Percentiles rank a stretch among this genome's conserved stretches.
Conservation (phyloP, 345 rosid genomes). For the Crucihimalaya himalaica region DNA sequence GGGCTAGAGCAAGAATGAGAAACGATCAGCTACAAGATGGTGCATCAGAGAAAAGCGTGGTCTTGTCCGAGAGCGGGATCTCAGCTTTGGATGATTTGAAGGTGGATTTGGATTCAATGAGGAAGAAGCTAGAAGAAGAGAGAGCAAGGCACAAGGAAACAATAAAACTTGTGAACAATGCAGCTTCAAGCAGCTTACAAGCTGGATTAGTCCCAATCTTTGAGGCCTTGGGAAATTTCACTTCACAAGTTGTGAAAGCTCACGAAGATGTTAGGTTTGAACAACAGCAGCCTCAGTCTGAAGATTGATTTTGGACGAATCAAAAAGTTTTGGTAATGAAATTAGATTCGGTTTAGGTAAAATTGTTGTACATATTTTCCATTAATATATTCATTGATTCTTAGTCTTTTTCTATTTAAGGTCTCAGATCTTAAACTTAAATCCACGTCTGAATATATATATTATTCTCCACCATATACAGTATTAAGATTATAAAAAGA, state of each 20-base stretch:
- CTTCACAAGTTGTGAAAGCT: slow-evolving; percentile 74
- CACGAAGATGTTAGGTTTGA: slow-evolving; percentile 67
- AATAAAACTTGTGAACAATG: slow-evolving; percentile 63
- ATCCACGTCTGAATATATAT: not conserved
- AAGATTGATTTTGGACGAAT: slow-evolving; percentile 20
- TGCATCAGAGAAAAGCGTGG: slow-evolving; percentile 56
- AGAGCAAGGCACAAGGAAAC: slow-evolving; percentile 76
- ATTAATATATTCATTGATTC: slow-evolving; percentile 37
- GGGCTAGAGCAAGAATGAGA: slow-evolving; percentile 47
- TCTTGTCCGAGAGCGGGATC: slow-evolving; percentile 63
- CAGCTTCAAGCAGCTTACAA: slow-evolving; percentile 80
- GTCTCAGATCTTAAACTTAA: not conserved
- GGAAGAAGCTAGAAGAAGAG: slow-evolving; percentile 73
- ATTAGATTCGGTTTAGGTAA: slow-evolving; percentile 31
- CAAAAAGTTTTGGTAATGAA: slow-evolving; percentile 37
- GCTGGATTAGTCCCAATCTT: slow-evolving; percentile 85
- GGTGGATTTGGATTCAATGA: slow-evolving; percentile 88
- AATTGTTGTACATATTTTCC: slow-evolving; percentile 26
- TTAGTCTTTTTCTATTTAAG: not conserved
- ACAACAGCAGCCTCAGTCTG: slow-evolving; percentile 27
- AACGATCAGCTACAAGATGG: slow-evolving; percentile 60
- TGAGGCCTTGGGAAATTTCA: slow-evolving; percentile 74
- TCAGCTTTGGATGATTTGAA: slow-evolving; percentile 79
- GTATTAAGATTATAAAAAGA: not conserved
- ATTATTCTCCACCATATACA: not conserved